Evolutionary conservation across 345 rosid genomes (phyloP), one percentile per base, ranked within the genome.

Genomic region (Rhodamnia rubescens): DNA sequence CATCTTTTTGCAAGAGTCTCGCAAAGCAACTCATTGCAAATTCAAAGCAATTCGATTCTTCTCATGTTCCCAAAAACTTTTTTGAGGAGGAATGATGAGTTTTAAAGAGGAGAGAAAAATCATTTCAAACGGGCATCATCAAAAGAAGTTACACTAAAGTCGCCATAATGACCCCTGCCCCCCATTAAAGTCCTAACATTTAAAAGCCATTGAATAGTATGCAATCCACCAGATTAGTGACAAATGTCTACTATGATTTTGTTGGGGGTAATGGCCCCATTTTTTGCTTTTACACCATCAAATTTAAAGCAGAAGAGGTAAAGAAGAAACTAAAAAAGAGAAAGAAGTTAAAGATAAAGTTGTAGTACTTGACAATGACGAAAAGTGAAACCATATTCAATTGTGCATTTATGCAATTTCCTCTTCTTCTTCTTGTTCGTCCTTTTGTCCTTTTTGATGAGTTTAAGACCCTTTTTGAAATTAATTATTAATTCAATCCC

Each of bases 111-210:
- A 20, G 53, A 61, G 82, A 75, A 57, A 84, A 88, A 89, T 90
- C 50, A 90, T 90, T 89, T 89, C 88, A 64, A 88, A 87, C 78
- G 59, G 91, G 82, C 86, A 90, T 89, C 89, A 92, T 91, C 80
- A 90, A 91, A 90, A 90, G 92, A 92, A 90, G 90, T 87, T 87
- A 64, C 91, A 90, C 83, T 87, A 88, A 93, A 93, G 95, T 54
- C 87, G 88, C 90, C 90, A 90, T 87, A 85, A 89, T 59, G 29
- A 84, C 49, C 78, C 84, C 84, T 90, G 84, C 87, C 85, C 86
- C 86, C 61, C 87, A 87, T 84, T 86, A 90, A 90, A 89, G 91
- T 86, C 82, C 29, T 53, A 87, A 84, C 87, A 84, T n/a, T 64
- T 56, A 82, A 80, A 86, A 78, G 85, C 54, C 54, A 87, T 61